Evolutionary conservation across 1,284 basidiomycete species (phyloP), one percentile per base, ranked within the genome.

Genomic region (Ustilago curta): DNA sequence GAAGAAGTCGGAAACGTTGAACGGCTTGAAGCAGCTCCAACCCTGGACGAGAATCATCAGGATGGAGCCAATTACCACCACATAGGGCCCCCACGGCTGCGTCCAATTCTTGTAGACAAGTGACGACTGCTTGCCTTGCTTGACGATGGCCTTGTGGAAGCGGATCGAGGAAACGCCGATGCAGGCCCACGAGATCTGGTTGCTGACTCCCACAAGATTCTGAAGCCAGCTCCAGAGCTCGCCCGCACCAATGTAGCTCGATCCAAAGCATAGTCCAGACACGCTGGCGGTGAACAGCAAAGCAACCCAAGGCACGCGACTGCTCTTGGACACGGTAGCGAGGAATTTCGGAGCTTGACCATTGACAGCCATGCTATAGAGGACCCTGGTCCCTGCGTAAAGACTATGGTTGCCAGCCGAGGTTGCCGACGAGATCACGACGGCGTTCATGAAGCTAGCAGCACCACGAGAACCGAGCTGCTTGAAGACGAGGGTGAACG

Each of bases 381-480:
- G 78, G 76, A 72, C 91, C 79, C 94, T 91, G 7, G 92, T 94
- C 11, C 90, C 90, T 2, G 90, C 91, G 85, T 92, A 96, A 52
- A 95, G 84, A 76, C 94, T 91, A 75, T 91, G 92, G 51, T 90
- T 91, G 6, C 91, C 92, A 9, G 93, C 93, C 11, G 93, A 94
- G 89, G 91, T 91, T 2, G 93, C 94, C 2, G 93, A 92, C 19
- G 91, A 90, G 65, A 92, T 87, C 40, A 93, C 85, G 51, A 87
- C 87, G 45, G 94, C 94, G 84, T 96, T 96, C 86, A 95, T 93
- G 54, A 82, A 69, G 40, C 61, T 63, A 0, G 77, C 78, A 1
- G 79, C 66, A 16, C 87, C 88, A 75, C 89, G 81, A 35, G 84
- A 85, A n/a, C 81, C 77, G 3, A 37, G 49, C 35, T 76, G 64